Evolutionary conservation across 331 rosid genomes (phyloP), one percentile per base, ranked within the genome.

Genomic region (Malus hybrid): DNA sequence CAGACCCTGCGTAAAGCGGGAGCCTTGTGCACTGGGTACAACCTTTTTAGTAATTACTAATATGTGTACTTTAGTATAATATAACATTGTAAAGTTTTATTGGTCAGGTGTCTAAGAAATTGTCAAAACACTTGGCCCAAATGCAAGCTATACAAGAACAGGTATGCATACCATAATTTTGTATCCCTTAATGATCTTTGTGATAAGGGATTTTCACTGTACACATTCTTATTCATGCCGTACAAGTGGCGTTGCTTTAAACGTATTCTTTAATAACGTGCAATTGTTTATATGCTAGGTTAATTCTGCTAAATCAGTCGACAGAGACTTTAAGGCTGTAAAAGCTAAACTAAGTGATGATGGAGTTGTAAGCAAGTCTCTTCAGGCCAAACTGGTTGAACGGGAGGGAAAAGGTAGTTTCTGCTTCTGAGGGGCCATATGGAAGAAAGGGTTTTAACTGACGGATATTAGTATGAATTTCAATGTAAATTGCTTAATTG

Each of bases 61-160:
- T 36, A 10, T 36, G 42, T 50, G 8, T 14, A 70, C 6, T 6
- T 65, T 12, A 18, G 42, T 31, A 15, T 63, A 0, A 65, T 65
- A 31, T 62, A 44, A 73, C 34, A 15, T 15, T 61, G 39, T n/a
- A 72, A 24, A 69, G 14, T 56, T 16, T 61, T 8, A 36, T 24
- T 34, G 15, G 57, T 75, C 89, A 94, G 99, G 93, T 85, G 56
- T 34, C 69, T 33, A 92, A 87, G 86, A 94, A 90, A 86, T 76
- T 94, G 90, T 82, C 80, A 16, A 94, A 94, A 81, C 95, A 86
- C 80, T 77, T 77, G 54, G 65, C 84, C 71, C 90, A 84, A 81
- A 83, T 94, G 95, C 96, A 88, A 70, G 85, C 77, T 67, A 84
- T 94, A 68, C 93, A 90, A 73, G 97, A 90, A 77, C 99, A 92